These are phyloP conservation scores for Eimeria falciformis DNA, from an alignment of 169 alveolate genomes.

Conservation along the genomic window DNA sequence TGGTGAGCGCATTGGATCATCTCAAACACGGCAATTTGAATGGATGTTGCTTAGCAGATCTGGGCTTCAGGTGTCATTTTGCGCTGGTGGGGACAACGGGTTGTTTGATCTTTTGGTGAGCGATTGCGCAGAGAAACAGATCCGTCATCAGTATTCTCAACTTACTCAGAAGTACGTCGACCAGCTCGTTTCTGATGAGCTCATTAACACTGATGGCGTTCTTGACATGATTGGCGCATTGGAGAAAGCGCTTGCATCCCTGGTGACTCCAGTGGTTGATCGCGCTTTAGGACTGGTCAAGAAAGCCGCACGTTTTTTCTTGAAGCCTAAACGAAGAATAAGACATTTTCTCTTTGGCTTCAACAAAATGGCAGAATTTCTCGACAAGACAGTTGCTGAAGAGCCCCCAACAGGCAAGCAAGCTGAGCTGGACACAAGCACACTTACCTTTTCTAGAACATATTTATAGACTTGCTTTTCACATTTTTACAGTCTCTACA, in stretches of 20 bases:
- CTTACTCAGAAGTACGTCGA: slow-evolving; percentile 56
- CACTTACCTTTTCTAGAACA: too few species aligned
- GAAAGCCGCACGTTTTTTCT: slow-evolving; percentile 27
- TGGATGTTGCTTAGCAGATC: background rate
- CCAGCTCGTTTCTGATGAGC: slow-evolving; percentile 57
- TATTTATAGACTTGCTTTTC: too few species aligned
- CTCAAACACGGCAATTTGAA: background rate
- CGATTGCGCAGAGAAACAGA: slow-evolving; percentile 31
- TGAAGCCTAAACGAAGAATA: background rate
- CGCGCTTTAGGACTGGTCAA: slow-evolving; percentile 44
- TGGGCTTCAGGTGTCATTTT: background rate
- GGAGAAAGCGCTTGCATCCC: slow-evolving; percentile 22
- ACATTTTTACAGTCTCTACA: too few species aligned
- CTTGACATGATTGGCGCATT: slow-evolving; percentile 44
- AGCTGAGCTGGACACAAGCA: too few species aligned
- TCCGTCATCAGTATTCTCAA: slow-evolving; percentile 63
- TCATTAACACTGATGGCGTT: slow-evolving; percentile 37
- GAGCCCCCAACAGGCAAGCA: slow-evolving; percentile 60
- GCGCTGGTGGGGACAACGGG: background rate
- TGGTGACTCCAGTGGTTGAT: slow-evolving; percentile 55
- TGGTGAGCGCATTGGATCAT: slow-evolving; percentile 4
- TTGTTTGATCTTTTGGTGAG: background rate
- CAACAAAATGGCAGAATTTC: slow-evolving; percentile 36
- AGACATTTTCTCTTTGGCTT: slow-evolving; percentile 21
- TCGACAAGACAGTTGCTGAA: slow-evolving; percentile 7